Conservation (phyloP, 768 basidiomycete genomes). For the Dendrothele bispora region DNA sequence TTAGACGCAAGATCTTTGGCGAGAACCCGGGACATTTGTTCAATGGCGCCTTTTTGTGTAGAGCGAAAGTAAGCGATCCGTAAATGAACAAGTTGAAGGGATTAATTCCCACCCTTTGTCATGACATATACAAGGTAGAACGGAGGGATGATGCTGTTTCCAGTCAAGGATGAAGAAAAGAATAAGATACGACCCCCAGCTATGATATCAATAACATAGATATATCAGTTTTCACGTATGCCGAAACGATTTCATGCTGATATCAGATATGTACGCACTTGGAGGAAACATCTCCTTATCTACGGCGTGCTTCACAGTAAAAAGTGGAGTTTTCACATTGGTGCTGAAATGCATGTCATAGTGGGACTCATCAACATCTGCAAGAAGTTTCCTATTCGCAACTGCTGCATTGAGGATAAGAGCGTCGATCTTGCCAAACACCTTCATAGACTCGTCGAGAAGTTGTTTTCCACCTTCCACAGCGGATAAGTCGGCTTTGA, state of each 20-base stretch:
- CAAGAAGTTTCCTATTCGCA: constrained; percentile 51
- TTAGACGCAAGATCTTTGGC: constrained; percentile 56
- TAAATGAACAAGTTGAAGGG: not conserved
- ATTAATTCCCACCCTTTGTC: constrained; percentile 42
- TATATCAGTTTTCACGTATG: not conserved
- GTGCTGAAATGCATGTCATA: constrained; percentile 51
- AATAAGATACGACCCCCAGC: constrained; percentile 58
- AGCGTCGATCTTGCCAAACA: constrained; percentile 56
- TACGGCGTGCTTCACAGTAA: constrained; percentile 49
- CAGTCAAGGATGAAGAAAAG: constrained; percentile 52
- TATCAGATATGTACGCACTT: constrained; percentile 34
- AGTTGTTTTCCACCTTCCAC: constrained; percentile 46
- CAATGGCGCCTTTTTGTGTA: constrained; percentile 43
- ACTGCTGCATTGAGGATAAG: constrained; percentile 59
- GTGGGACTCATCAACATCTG: constrained; percentile 50
- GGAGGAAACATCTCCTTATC: constrained; percentile 38
- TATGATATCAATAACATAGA: constrained; percentile 14
- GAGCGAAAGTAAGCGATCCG: not conserved
- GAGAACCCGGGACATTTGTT: constrained; percentile 56
- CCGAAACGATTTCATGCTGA: not conserved
- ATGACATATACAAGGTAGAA: constrained; percentile 52
- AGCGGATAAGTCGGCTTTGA: constrained; percentile 53
- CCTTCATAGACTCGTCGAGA: constrained; percentile 45
- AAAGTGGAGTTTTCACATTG: constrained; percentile 62
- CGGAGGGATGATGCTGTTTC: constrained; percentile 40